Evolutionary conservation across 148 eudicot species (phyloP), one percentile per base, ranked within the genome.

Genomic region (Rhododendron ferrugineum): DNA sequence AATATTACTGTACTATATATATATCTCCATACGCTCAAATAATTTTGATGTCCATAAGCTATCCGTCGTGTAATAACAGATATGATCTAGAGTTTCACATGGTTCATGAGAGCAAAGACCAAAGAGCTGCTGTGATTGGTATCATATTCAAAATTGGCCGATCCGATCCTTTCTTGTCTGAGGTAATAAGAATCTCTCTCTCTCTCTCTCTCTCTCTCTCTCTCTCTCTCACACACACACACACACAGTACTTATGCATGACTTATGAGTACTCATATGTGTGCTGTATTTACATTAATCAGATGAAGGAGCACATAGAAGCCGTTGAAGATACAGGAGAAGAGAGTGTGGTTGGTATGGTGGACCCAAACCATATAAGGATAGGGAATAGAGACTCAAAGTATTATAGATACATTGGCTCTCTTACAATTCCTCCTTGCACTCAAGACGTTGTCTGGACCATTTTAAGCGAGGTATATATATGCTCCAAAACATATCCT

Each of bases 381-480:
- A 49, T 91, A 3, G 86, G 85, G 6, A 88, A 85, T 56, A 78
- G 86, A 40, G 5, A 40, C 44, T 40, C 44, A 84, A 85, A 84
- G 58, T 88, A 91, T 47, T 91, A 91, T 20, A 70, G 91, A 9
- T 89, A 91, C 85, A 88, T 89, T 37, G 93, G 93, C 74, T 91
- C 93, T 46, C 89, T 91, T 34, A 91, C 93, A 1, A 70, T 52
- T 82, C 93, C 93, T 56, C 91, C 89, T 20, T 91, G 93, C 84
- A 78, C 86, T 26, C 78, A 91, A 87, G 34, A 86, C 70, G 86
- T 91, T 78, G 73, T 78, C 26, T 91, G 93, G 93, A 86, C 89
- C 28, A 87, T 91, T n/a, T 68, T 81, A 4, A 88, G 82, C 28
- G 78, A 86, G 90, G 91, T 91, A 28, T 26, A 34, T 34, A 6